These are phyloP conservation scores for Piloderma croceum DNA, from an alignment of 768 basidiomycete species.

Conservation along the genomic window DNA sequence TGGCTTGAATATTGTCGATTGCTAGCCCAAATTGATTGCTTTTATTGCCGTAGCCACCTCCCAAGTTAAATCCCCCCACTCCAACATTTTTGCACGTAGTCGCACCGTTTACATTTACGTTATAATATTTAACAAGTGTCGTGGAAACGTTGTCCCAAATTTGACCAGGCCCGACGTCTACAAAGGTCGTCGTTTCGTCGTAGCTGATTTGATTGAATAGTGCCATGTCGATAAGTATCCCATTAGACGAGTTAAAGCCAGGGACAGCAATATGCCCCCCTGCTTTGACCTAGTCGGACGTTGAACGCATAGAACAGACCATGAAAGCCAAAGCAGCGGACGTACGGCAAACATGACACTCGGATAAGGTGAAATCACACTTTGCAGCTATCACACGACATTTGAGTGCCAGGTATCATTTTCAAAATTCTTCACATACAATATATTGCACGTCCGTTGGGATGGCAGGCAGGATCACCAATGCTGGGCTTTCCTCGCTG, in stretches of 20 bases:
- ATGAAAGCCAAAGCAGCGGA: no score
- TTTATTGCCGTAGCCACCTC: slow-evolving; percentile 30
- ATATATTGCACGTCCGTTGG: no score
- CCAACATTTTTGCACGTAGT: slow-evolving; percentile 28
- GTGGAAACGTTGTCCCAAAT: slow-evolving; percentile 25
- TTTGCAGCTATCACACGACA: no score
- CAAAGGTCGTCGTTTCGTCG: slow-evolving; percentile 10
- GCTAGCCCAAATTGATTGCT: slow-evolving; percentile 29
- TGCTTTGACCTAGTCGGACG: slow-evolving; percentile 27
- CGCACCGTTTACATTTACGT: slow-evolving; percentile 19
- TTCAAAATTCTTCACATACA: no score
- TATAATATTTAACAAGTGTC: no score
- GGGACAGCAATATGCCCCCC: slow-evolving; percentile 27
- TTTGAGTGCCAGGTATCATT: no score
- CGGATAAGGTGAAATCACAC: no score
- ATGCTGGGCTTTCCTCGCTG: no score
- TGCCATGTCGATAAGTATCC: slow-evolving; percentile 23
- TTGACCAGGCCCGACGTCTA: slow-evolving; percentile 22
- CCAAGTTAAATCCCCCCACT: slow-evolving; percentile 27
- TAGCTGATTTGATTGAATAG: slow-evolving; percentile 19
- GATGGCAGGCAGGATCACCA: no score
- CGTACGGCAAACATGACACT: no score
- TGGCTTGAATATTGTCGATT: slow-evolving; percentile 27
- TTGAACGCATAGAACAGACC: no score
- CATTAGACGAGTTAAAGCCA: slow-evolving; percentile 27